These are phyloP conservation scores for Pholiota microspora DNA, from an alignment of 768 basidiomycete species.

Conservation along the genomic window DNA sequence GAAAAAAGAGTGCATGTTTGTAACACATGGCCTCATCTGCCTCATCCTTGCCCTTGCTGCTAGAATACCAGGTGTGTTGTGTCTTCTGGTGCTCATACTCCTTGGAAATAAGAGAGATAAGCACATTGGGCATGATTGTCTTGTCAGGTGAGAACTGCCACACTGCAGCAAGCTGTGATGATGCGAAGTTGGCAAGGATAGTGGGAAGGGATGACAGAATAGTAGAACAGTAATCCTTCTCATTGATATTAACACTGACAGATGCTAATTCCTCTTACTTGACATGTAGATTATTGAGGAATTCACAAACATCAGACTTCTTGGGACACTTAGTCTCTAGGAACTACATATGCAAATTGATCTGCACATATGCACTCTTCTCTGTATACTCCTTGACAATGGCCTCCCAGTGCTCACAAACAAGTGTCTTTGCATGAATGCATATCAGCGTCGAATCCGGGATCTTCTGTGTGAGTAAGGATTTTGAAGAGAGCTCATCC, in stretches of 20 bases:
- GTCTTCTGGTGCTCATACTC: conserved; percentile 22
- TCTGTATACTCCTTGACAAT: too few relatives aligned
- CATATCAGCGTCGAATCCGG: too few relatives aligned
- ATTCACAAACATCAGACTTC: conserved; percentile 7
- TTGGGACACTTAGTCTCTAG: too few relatives aligned
- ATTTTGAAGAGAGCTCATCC: too few relatives aligned
- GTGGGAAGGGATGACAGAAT: conserved; percentile 30
- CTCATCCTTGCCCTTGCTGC: conserved; percentile 16
- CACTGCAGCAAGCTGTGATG: too few relatives aligned
- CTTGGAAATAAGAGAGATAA: too few relatives aligned
- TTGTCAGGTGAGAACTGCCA: conserved; percentile 14
- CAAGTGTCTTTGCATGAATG: background rate
- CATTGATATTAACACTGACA: conserved; percentile 27
- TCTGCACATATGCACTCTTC: too few relatives aligned
- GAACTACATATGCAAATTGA: too few relatives aligned
- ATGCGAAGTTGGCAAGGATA: conserved; percentile 26
- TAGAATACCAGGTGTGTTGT: background rate
- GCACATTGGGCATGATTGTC: conserved; percentile 19
- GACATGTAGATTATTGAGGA: conserved; percentile 22
- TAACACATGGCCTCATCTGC: conserved; percentile 21
- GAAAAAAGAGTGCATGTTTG: too few relatives aligned
- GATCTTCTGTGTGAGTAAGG: too few relatives aligned
- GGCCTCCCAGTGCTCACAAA: too few relatives aligned
- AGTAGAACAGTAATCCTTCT: too few relatives aligned
- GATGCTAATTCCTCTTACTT: conserved; percentile 24